Conservation (phyloP, 23 red algal species). For the Gracilariopsis chorda region DNA sequence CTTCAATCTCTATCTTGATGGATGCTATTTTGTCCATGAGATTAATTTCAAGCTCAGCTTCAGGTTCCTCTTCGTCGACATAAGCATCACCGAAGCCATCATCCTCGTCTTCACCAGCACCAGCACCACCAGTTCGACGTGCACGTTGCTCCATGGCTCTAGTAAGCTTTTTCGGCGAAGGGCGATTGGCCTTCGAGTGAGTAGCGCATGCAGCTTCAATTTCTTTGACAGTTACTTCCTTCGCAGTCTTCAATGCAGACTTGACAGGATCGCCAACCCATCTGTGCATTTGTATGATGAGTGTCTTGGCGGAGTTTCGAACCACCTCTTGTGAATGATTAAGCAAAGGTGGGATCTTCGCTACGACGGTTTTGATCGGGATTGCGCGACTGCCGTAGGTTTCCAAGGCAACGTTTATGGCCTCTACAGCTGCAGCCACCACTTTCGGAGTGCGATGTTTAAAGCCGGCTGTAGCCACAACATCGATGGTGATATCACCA, state of each 20-base stretch:
- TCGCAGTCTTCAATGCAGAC: conserved; percentile 37
- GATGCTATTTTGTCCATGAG: conserved; percentile 54
- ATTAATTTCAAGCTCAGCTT: conserved; percentile 67
- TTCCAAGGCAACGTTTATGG: conserved; percentile 52
- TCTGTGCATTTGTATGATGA: conserved; percentile 79
- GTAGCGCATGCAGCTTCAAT: conserved; percentile 73
- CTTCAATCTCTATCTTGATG: conserved; percentile 57
- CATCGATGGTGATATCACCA: conserved; percentile 69
- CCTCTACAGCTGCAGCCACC: conserved; percentile 69
- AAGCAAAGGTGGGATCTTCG: conserved; percentile 75
- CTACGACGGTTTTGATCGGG: conserved; percentile 62
- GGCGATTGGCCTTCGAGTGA: conserved; percentile 32
- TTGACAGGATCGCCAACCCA: conserved; percentile 70
- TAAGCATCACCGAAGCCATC: conserved; percentile 54
- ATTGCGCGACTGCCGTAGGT: conserved; percentile 61
- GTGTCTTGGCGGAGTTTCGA: conserved; percentile 83
- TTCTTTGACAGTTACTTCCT: conserved; percentile 83
- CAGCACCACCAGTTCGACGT: conserved; percentile 8
- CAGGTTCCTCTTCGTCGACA: conserved; percentile 42
- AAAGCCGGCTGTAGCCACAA: conserved; percentile 60
- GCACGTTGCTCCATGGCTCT: conserved; percentile 64
- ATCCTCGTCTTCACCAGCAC: conserved; percentile 22
- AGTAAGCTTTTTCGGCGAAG: conserved; percentile 52
- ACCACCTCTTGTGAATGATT: conserved; percentile 87
- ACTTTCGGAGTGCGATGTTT: conserved; percentile 86